Base-by-base conservation (phyloP, 106 monocot species). In the Acorus gramineus region DNA sequence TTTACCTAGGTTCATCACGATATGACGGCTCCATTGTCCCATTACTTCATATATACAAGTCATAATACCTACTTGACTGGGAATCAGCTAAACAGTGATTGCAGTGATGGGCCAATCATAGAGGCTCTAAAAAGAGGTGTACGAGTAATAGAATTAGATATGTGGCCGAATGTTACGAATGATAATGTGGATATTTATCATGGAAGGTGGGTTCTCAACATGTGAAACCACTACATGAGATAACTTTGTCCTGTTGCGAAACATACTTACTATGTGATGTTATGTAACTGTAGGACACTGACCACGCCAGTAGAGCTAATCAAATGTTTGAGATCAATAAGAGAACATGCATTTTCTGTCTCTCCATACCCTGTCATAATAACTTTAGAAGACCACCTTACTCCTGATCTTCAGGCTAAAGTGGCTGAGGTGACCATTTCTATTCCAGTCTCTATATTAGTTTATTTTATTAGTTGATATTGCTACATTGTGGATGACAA, bases 361-460 rank as follows among this genome's bases (percentile, higher is more conserved):
- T 79, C 89, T 46, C 69, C 81, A 28, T 84, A 84, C 65, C 81
- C 84, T 51, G 70, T 89, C 43, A 61, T 89, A 3, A 72, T 89
- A 45, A 89, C 89, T 60, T 65, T 89, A 28, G 89, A 89, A 69
- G 89, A 89, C 60, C 89, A 89, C 69, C 89, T 89, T 57, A 74
- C 89, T 47, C 79, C 84, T 8, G 73, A 82, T 67, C 89, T 89
- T 65, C 84, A 89, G 70, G 81, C 81, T n/a, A 89, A 84, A 84
- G 89, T 79, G 42, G 84, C 84, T 64, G 56, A 87, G 83, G 87
- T 83, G 53, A 72, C 14, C 10, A 6, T 28, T 28, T 28, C 28
- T 28, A 28, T 28, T 28, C 28, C 28, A 28, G 28, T 28, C 28
- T 28, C 28, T 28, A 28, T 28, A 28, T 28, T 28, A 28, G 28